Conservation (phyloP, 176 grass and related monocot species). For the Oryza longistaminata region DNA sequence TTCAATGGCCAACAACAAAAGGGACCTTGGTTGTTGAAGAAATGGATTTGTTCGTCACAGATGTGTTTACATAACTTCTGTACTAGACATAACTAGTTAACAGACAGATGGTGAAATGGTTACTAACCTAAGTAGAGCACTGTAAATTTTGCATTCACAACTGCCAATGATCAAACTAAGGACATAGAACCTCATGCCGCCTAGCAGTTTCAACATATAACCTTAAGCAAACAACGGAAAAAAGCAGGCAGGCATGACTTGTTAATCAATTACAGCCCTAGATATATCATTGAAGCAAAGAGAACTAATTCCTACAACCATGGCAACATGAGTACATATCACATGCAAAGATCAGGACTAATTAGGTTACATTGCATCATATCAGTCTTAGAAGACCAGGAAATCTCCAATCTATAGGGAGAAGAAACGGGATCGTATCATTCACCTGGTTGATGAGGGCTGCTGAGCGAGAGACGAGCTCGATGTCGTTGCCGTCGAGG, state of each 20-base stretch:
- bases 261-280: neutral
- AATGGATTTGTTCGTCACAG: neutral
- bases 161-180: neutral
- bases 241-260: neutral
- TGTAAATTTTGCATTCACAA: neutral
- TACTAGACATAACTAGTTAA: neutral
- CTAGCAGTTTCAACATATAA: neutral
- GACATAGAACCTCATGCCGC: neutral
- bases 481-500: slow-evolving; percentile 86
- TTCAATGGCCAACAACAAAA: neutral
- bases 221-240: neutral
- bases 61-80: neutral
- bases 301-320: neutral
- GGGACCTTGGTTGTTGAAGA: neutral
- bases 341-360: neutral
- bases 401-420: neutral
- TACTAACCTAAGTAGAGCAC: neutral
- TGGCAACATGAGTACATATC: neutral
- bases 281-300: neutral
- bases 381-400: neutral
- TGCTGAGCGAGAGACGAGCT: slow-evolving; percentile 80
- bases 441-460: slow-evolving; percentile 92
- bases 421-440: neutral
- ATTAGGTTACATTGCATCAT: neutral
- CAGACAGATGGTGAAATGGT: neutral